Conservation (phyloP, 768 basidiomycete species). For the Amanita pallidorosea region DNA sequence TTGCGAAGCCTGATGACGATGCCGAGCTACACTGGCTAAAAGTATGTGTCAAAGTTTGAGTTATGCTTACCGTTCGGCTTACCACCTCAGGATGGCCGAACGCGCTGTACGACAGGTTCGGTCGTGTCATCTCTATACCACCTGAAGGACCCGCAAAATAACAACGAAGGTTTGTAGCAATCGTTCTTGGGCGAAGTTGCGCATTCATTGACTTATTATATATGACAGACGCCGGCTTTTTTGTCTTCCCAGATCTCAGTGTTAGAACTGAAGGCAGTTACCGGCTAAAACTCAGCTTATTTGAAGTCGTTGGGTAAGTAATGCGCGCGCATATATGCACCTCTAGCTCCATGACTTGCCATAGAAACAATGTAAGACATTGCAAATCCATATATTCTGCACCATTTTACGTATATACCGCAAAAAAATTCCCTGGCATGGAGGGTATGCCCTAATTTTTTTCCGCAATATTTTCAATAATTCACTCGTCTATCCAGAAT, state of each 20-base stretch:
- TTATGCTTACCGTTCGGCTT: conserved; percentile 3
- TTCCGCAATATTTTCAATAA: not conserved
- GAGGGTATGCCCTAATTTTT: conserved; percentile 47
- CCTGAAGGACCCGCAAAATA: conserved; percentile 59
- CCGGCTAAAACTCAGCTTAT: conserved; percentile 59
- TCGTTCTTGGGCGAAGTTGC: not conserved
- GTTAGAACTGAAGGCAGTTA: conserved; percentile 91
- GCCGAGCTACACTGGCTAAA: conserved; percentile 79
- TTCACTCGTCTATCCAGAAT: conserved; percentile 40
- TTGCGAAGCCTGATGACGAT: conserved; percentile 84
- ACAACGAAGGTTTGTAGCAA: conserved; percentile 28
- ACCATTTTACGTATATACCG: conserved; percentile 90
- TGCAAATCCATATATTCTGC: conserved; percentile 85
- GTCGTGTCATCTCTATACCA: conserved; percentile 89
- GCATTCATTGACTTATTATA: conserved; percentile 11
- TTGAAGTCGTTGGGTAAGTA: conserved; percentile 85
- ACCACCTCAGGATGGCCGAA: conserved; percentile 64
- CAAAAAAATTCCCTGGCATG: conserved; percentile 96
- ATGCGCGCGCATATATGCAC: not conserved
- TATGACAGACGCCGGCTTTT: conserved; percentile 75
- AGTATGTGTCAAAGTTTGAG: conserved; percentile 22
- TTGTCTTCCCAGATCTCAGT: conserved; percentile 92
- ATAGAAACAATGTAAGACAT: conserved; percentile 75
- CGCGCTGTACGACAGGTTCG: conserved; percentile 82
- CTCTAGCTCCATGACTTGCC: conserved; percentile 2